Evolutionary conservation across 345 rosid genomes (phyloP), one percentile per base, ranked within the genome.

Genomic region (Bruguiera parviflora): DNA sequence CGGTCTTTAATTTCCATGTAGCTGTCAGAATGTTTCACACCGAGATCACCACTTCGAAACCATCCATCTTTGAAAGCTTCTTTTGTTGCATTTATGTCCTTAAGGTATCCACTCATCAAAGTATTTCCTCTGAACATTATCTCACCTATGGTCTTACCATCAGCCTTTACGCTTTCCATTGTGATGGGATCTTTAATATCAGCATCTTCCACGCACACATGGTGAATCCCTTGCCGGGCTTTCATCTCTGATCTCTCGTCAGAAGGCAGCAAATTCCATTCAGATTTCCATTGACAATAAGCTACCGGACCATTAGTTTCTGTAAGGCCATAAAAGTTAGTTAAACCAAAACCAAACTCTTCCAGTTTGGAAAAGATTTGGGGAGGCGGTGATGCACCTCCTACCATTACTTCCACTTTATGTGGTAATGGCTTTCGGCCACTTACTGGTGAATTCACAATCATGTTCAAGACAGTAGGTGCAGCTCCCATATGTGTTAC

Each of bases 401-500:
- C 97, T 0, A 92, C 85, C 78, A 75, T 64, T 0, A 90, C 69
- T 13, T 79, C 83, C 35, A 93, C 96, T 60, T 61, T 80, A 51
- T 71, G 85, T 33, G 89, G 83, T 37, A 89, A 82, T 8, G 77
- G 81, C 62, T 49, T 78, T 32, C 9, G 82, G 39, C 81, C 90
- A 0, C 70, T 58, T 8, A 11, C 75, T 0, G 73, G 73, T 18
- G 92, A 79, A 77, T 89, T 91, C 66, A 83, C 87, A 63, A 93
- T 89, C 93, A 83, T 87, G 86, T 79, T 91, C 49, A 93, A 69
- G 10, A 93, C 89, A 0, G 93, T 86, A 11, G 98, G 97, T 13
- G 94, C 97, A 29, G 87, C 98, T 51, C 88, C 87, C 94, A 93
- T 86, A 71, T 93, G 89, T 18, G 96, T 91, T 64, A 91, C 96